Percentiles rank a stretch among this genome's conserved stretches.
Evolutionary conservation across 2,329 filamentous ascomycete species (phyloP).

Genomic region (Microsporum ferrugineum): DNA sequence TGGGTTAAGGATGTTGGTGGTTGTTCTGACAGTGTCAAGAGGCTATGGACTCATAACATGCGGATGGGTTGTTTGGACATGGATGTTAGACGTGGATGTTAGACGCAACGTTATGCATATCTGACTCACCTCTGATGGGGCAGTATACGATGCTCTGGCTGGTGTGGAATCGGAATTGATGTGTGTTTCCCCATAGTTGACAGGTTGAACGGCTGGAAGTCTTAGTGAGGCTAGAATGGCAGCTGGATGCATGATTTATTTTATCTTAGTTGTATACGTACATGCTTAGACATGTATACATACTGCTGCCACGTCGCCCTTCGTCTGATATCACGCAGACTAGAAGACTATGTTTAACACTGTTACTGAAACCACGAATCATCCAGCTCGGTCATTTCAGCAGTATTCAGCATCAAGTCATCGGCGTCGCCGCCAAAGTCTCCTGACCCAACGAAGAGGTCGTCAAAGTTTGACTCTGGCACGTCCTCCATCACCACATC

Average conservation of each 20-base stretch:
- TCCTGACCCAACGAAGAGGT: slow-evolving; percentile 33
- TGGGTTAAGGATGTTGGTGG: neutral
- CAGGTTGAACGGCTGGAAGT: neutral
- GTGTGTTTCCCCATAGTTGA: neutral
- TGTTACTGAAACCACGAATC: slow-evolving; percentile 28
- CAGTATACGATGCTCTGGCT: neutral
- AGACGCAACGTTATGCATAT: no score
- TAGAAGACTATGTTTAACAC: neutral
- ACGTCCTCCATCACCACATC: slow-evolving; percentile 20
- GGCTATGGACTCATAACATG: neutral
- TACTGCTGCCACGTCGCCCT: neutral
- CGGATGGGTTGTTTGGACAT: neutral
- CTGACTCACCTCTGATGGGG: neutral
- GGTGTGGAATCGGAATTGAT: neutral
- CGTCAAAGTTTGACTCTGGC: slow-evolving; percentile 36
- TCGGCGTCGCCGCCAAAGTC: slow-evolving; percentile 27
- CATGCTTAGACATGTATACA: neutral
- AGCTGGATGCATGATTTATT: neutral
- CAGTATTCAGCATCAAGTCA: slow-evolving; percentile 28
- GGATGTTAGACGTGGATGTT: neutral
- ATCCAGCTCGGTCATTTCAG: slow-evolving; percentile 32
- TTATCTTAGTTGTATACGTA: neutral
- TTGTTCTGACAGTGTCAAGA: neutral
- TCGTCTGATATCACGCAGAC: neutral
- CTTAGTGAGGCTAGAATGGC: neutral